Percentiles rank a stretch among this genome's conserved stretches.
These are phyloP conservation scores for Amauroascus verrucosus DNA, from an alignment of 2,329 filamentous ascomycete species.

Conservation along the genomic window DNA sequence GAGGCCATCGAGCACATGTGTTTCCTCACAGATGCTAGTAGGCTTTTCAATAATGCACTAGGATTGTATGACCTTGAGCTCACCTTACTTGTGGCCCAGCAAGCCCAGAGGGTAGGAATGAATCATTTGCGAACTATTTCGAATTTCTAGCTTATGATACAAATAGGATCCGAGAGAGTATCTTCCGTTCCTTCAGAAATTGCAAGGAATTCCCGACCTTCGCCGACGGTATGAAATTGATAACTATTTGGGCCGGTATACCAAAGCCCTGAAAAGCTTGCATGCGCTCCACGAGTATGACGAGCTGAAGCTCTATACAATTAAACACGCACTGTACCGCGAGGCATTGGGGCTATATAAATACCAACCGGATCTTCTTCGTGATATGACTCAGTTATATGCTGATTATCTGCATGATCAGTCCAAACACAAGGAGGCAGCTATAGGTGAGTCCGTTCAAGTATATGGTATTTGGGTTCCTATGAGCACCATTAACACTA, in stretches of 20 bases:
- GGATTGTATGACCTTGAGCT: constrained; percentile 88
- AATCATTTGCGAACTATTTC: background rate
- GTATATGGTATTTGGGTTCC: background rate
- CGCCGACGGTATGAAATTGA: constrained; percentile 78
- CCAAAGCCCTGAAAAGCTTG: constrained; percentile 69
- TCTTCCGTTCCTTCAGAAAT: constrained; percentile 79
- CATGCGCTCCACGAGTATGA: constrained; percentile 63
- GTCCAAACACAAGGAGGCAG: constrained; percentile 75
- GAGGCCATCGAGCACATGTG: constrained; percentile 92
- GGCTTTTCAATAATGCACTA: constrained; percentile 79
- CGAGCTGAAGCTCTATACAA: constrained; percentile 66
- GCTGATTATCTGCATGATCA: constrained; percentile 64
- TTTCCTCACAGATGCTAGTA: constrained; percentile 89
- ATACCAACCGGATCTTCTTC: constrained; percentile 60
- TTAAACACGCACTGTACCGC: constrained; percentile 69
- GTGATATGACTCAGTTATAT: constrained; percentile 63
- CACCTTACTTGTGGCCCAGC: constrained; percentile 81
- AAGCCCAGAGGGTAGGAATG: constrained; percentile 62
- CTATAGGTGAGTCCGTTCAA: constrained; percentile 43
- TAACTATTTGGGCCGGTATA: constrained; percentile 65
- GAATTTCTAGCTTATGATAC: background rate
- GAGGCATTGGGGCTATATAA: constrained; percentile 71
- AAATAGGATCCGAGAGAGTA: constrained; percentile 75
- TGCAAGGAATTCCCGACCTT: constrained; percentile 62
- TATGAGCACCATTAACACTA: background rate